Evolutionary conservation across 306 rosid genomes (phyloP), one percentile per base, ranked within the genome.

Genomic region (Quillaja saponaria): DNA sequence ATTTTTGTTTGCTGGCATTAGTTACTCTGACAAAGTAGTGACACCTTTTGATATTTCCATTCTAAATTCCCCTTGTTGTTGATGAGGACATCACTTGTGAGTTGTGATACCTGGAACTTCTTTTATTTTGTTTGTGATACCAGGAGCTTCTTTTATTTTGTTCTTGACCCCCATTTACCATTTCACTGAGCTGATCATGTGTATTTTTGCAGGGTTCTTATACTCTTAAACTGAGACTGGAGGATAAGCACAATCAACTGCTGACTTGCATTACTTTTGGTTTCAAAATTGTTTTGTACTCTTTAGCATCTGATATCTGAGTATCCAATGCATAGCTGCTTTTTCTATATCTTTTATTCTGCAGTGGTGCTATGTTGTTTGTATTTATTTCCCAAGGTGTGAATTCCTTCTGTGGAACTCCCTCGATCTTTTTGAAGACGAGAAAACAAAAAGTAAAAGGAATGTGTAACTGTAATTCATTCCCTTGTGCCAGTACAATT

Each of bases 191-290:
- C 38, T 41, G 7, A 49, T 21, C 16, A 18, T 68, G 33, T 52
- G 69, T 45, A 13, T 16, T 69, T 66, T 31, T 63, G 62, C 76
- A 91, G 96, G 97, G 96, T 51, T 42, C 77, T 25, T 87, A 91
- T 42, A 5, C 78, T 16, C 79, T 87, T 35, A 83, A 64, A 75
- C 83, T 87, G 89, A 80, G 73, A 18, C 28, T 91, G 58, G 53
- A 70, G 78, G 70, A 73, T 66, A 37, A 55, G 14, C 56, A 68
- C 0, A 45, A 68, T 6, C 53, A 54, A 13, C 71, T 49, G 63
- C 68, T 91, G 71, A 82, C 89, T 47, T 87, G 97, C 81, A 78
- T 87, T 14, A 80, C 34, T 71, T 91, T 91, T 66, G 68, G 76
- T 34, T 88, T 91, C 59, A 87, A 75, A 61, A 82, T 87, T 13